A percentile compares a stretch with the other conserved stretches of the same genome.
These are phyloP conservation scores for Rhizopus arrhizus DNA, from an alignment of 371 early-diverging fungal genomes.

Conservation along the genomic window DNA sequence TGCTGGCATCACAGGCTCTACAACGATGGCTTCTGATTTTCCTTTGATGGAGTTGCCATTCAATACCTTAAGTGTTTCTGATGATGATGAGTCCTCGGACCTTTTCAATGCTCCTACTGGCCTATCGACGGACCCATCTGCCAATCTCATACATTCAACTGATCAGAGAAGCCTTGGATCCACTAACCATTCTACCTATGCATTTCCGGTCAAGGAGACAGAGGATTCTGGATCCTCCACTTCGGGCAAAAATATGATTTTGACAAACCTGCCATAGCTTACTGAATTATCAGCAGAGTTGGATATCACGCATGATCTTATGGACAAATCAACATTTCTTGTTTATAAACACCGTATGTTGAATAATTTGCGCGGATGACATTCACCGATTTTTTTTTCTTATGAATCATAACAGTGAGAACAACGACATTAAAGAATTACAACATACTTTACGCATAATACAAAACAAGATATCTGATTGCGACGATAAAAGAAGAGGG, in stretches of 20 bases:
- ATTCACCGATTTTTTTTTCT: neutral
- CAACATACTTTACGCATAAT: conserved; percentile 8
- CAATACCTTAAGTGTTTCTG: too few relatives aligned
- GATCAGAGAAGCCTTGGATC: too few relatives aligned
- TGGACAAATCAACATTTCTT: neutral
- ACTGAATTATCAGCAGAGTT: too few relatives aligned
- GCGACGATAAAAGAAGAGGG: conserved; percentile 3
- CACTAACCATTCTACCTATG: too few relatives aligned
- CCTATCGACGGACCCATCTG: neutral
- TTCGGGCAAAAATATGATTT: too few relatives aligned
- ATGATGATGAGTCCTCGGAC: neutral
- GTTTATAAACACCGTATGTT: neutral
- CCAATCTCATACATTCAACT: neutral
- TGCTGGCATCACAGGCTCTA: too few relatives aligned
- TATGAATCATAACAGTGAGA: neutral
- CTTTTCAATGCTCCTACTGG: neutral
- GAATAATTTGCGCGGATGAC: too few relatives aligned
- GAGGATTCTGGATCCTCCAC: too few relatives aligned
- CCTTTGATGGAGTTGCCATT: too few relatives aligned
- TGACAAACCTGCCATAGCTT: too few relatives aligned
- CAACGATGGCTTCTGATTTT: neutral
- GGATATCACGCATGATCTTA: too few relatives aligned
- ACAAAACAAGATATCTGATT: conserved; percentile 10
- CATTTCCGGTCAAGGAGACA: too few relatives aligned
- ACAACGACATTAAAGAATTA: conserved; percentile 6